A percentile compares a stretch with the other conserved stretches of the same genome.
phyloP scores from a whole-genome alignment of 768 basidiomycete species.

The Mycena venus region DNA sequence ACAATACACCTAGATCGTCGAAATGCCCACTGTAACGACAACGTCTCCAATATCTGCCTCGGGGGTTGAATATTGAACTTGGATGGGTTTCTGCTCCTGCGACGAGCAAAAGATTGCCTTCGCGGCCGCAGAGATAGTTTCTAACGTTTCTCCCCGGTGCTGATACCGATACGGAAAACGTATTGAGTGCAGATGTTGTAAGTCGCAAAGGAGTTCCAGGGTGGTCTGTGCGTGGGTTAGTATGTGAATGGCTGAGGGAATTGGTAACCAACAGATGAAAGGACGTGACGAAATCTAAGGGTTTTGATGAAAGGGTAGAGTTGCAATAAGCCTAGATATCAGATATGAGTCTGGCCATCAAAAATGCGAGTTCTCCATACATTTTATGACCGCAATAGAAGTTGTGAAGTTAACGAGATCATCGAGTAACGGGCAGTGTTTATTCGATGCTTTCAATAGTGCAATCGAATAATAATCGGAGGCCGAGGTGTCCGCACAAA shows the following conservation, averaged over 20 bases:
- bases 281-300: background rate
- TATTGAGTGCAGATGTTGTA: background rate
- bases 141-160: background rate
- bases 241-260: background rate
- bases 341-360: background rate
- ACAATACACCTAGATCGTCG: background rate
- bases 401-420: slow-evolving; percentile 1
- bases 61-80: background rate
- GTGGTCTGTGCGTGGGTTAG: background rate
- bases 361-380: background rate
- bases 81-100: background rate
- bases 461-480: background rate
- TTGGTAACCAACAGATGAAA: background rate
- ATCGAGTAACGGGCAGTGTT: background rate
- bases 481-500: slow-evolving; percentile 6
- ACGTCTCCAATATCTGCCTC: background rate
- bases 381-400: background rate
- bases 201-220: background rate
- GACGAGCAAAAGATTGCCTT: background rate
- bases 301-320: background rate
- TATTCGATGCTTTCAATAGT: background rate
- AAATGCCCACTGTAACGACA: background rate
- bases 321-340: background rate
- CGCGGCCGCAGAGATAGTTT: background rate
- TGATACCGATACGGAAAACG: slow-evolving; percentile 2